Evolutionary conservation across 192 early-diverging fungal genomes (phyloP).

Genomic region (Coemansia sp.): DNA sequence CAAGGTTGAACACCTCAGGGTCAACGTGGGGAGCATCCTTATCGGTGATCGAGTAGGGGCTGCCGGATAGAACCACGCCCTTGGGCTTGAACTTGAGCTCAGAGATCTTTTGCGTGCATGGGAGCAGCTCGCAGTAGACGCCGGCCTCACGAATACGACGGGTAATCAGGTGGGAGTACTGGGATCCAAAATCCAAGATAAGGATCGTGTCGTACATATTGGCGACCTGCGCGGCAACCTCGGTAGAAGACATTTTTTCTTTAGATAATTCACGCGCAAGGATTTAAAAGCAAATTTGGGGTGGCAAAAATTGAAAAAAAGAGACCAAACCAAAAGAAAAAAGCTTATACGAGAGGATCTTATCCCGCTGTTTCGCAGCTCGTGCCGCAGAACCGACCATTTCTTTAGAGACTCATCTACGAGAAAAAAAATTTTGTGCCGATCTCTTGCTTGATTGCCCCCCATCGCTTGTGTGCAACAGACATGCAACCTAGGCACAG

Average conservation of each 20-base stretch:
- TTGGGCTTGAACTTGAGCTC: constrained; percentile 95
- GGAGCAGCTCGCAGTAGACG: constrained; percentile 97
- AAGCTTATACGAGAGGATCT: neutral
- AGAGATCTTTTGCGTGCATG: constrained; percentile 93
- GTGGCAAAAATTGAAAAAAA: neutral
- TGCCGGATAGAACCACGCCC: constrained; percentile 93
- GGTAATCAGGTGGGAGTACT: constrained; percentile 98
- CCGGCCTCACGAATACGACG: constrained; percentile 93
- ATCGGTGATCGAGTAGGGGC: constrained; percentile 97
- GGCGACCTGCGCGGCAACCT: constrained; percentile 60
- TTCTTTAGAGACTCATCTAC: neutral
- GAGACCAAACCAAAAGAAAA: constrained; percentile 3
- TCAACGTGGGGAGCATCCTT: constrained; percentile 92
- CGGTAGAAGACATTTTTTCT: constrained; percentile 32
- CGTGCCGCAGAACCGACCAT: neutral
- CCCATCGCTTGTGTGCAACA: neutral
- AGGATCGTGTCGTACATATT: constrained; percentile 92
- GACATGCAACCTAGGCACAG: neutral
- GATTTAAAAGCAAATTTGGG: neutral
- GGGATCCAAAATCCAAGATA: constrained; percentile 98
- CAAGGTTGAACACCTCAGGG: constrained; percentile 80
- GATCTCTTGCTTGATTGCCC: neutral
- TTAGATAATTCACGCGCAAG: neutral
- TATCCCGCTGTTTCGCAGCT: neutral
- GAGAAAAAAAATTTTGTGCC: neutral